A percentile compares a stretch with the other conserved stretches of the same genome.
Conservation (phyloP, 2,329 filamentous ascomycete genomes). For the Delphinella strobiligena region DNA sequence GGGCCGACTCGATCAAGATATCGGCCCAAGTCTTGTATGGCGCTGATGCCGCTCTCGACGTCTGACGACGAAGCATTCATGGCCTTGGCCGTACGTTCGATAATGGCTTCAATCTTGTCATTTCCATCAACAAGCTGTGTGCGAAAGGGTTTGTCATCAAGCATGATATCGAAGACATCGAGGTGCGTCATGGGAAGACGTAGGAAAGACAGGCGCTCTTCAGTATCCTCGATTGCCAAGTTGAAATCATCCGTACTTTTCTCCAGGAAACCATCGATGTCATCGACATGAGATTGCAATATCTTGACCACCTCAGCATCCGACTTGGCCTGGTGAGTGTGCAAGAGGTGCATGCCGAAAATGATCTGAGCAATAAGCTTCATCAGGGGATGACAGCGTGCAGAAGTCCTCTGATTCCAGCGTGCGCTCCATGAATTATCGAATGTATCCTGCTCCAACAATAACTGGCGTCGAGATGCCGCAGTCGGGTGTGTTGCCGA, state of each 20-base stretch:
- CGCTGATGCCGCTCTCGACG: conserved; percentile 63
- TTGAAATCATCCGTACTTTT: conserved; percentile 75
- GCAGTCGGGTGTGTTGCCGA: conserved; percentile 29
- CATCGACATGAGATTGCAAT: conserved; percentile 82
- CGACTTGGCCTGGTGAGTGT: conserved; percentile 77
- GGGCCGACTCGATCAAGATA: conserved; percentile 60
- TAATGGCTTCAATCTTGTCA: conserved; percentile 79
- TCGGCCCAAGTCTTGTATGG: conserved; percentile 61
- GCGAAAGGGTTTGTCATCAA: conserved; percentile 74
- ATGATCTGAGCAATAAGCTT: conserved; percentile 88
- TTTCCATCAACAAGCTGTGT: conserved; percentile 75
- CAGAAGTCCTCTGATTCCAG: conserved; percentile 65
- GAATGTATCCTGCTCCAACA: conserved; percentile 56
- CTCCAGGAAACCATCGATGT: conserved; percentile 84
- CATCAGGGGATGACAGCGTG: conserved; percentile 74
- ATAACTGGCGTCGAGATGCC: conserved; percentile 49
- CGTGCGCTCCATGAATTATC: conserved; percentile 59
- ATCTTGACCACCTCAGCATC: conserved; percentile 81
- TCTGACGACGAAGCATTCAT: conserved; percentile 72
- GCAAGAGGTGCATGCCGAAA: conserved; percentile 81
- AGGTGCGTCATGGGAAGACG: conserved; percentile 75
- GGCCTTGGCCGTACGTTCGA: conserved; percentile 62
- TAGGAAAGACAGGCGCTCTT: conserved; percentile 66
- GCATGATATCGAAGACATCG: conserved; percentile 71
- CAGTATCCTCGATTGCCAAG: conserved; percentile 65